phyloP scores from a whole-genome alignment of 345 rosid genomes.

The Arabidopsis thaliana region DNA sequence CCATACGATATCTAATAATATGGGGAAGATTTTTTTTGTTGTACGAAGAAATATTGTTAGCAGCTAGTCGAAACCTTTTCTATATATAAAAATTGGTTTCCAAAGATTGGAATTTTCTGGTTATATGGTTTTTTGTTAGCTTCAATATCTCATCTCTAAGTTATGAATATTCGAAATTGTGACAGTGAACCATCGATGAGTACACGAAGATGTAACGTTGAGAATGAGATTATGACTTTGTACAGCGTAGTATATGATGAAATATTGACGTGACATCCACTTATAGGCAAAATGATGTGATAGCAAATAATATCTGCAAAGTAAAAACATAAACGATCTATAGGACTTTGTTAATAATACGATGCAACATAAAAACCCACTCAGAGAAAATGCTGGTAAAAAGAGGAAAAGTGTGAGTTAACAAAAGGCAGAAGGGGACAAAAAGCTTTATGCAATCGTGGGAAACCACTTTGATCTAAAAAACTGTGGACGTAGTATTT shows the following conservation, averaged over 20 bases:
- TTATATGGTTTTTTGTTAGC: background rate
- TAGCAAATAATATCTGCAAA: background rate
- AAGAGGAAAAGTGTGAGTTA: slow-evolving; percentile 13
- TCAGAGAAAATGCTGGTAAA: slow-evolving; percentile 22
- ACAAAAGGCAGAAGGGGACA: slow-evolving; percentile 15
- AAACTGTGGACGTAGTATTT: slow-evolving; percentile 7
- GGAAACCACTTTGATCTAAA: slow-evolving; percentile 37
- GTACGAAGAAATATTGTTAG: background rate
- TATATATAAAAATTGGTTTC: background rate
- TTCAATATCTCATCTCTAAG: background rate
- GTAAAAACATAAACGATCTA: background rate
- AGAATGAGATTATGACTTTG: background rate
- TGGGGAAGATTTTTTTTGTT: background rate
- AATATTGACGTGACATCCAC: slow-evolving; percentile 27
- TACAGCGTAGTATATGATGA: slow-evolving; percentile 6
- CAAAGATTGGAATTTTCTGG: background rate
- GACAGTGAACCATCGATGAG: background rate
- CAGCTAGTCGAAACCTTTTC: background rate
- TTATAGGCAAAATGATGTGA: background rate
- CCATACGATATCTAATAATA: background rate
- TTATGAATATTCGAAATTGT: background rate
- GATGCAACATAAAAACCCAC: slow-evolving; percentile 34
- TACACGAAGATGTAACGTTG: background rate
- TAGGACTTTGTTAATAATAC: slow-evolving; percentile 10
- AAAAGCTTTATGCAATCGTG: slow-evolving; percentile 35